Conservation (phyloP, 2,329 filamentous ascomycete species). For the Colletotrichum chrysophilum region DNA sequence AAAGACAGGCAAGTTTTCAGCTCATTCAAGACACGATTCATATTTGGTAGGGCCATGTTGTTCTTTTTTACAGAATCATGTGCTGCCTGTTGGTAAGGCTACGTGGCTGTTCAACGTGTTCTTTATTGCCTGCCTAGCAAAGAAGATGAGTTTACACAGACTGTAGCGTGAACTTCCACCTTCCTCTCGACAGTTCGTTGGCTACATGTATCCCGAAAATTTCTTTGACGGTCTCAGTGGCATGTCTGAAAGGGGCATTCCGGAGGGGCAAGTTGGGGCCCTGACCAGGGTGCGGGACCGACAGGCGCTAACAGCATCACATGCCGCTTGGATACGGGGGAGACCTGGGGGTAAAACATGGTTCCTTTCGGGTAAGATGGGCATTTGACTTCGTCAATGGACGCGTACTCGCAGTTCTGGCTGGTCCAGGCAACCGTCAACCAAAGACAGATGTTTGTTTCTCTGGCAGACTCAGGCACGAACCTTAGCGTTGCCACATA, state of each 20-base stretch:
- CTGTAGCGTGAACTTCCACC: neutral
- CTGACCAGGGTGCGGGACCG: slow-evolving; percentile 4
- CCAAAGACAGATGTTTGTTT: neutral
- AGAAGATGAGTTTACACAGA: neutral
- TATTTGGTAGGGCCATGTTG: neutral
- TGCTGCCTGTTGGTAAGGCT: neutral
- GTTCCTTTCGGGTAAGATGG: neutral
- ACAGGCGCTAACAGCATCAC: slow-evolving; percentile 1
- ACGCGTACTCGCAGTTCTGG: neutral
- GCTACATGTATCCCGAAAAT: neutral
- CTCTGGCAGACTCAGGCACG: neutral
- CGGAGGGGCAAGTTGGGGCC: neutral
- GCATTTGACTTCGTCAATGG: neutral
- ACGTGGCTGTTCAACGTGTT: neutral
- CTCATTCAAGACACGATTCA: neutral
- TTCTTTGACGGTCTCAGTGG: neutral
- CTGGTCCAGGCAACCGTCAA: neutral
- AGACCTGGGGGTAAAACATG: slow-evolving; percentile 6
- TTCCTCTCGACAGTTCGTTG: neutral
- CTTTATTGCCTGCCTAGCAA: neutral
- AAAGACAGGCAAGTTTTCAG: neutral
- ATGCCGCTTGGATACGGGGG: slow-evolving; percentile 1
- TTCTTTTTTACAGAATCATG: neutral
- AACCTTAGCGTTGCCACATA: neutral
- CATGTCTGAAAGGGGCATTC: neutral